Evolutionary conservation across 441 rosid species (phyloP).

Genomic region (Populus hybrid): DNA sequence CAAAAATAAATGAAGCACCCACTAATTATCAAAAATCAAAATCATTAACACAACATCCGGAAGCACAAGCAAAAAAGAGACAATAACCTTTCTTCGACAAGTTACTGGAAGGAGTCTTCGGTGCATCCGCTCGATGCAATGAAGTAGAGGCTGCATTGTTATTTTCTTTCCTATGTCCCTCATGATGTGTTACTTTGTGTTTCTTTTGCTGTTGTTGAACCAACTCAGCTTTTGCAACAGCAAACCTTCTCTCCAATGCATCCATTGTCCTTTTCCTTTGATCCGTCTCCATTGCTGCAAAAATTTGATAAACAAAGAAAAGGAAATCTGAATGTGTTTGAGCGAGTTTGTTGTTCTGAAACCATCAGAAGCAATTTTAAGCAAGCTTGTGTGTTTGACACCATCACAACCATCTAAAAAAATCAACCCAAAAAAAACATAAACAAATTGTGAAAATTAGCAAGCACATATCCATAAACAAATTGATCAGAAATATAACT

Average conservation of each 20-base stretch:
- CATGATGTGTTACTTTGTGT: conserved; percentile 18
- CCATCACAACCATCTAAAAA: not conserved
- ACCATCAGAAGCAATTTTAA: not conserved
- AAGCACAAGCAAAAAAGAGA: not conserved
- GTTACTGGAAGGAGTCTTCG: not conserved
- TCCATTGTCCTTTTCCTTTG: conserved; percentile 54
- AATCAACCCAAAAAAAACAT: too few species aligned
- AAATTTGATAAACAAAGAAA: not conserved
- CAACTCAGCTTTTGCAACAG: conserved; percentile 37
- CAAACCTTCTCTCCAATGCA: conserved; percentile 64
- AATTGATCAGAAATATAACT: not conserved
- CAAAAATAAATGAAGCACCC: not conserved
- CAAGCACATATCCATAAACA: not conserved
- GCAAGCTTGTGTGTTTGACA: not conserved
- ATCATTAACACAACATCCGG: not conserved
- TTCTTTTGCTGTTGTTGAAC: conserved; percentile 46
- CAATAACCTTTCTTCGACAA: not conserved
- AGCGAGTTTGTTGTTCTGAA: not conserved
- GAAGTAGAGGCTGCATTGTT: not conserved
- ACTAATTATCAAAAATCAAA: not conserved
- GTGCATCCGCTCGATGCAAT: not conserved
- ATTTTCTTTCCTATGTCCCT: conserved; percentile 21
- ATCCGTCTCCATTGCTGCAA: conserved; percentile 13
- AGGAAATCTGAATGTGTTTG: not conserved
- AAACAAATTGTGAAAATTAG: not conserved